Evolutionary conservation across 495 filamentous ascomycete species (phyloP).

Genomic region (Penicillium ochrochloron): DNA sequence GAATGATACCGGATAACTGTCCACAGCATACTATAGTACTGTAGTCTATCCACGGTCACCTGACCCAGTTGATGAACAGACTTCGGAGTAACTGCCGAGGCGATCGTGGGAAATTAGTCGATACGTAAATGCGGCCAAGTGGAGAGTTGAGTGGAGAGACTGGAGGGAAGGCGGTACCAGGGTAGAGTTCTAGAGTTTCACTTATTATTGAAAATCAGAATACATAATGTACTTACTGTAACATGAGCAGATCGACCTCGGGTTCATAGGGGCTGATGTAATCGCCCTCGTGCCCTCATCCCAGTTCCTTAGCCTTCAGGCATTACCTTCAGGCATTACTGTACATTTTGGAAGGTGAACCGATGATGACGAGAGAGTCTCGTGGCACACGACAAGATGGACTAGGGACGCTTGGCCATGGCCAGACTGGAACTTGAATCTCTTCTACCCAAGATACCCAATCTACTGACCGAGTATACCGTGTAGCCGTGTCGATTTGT

Average conservation of each 20-base stretch:
- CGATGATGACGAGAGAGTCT: constrained; percentile 11
- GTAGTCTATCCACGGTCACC: background rate
- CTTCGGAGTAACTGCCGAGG: background rate
- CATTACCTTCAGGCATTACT: background rate
- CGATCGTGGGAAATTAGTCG: background rate
- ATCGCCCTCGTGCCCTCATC: constrained; percentile 1
- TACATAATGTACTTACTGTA: no score
- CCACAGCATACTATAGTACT: no score
- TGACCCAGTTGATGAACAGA: background rate
- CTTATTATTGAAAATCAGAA: no score
- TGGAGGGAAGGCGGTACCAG: background rate
- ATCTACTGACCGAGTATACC: background rate
- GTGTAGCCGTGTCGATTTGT: background rate
- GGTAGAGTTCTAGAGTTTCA: no score
- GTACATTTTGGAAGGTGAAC: background rate
- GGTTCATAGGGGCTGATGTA: constrained; percentile 20
- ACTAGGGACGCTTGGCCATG: background rate
- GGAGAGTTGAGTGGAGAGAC: background rate
- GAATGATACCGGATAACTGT: no score
- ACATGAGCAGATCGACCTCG: background rate
- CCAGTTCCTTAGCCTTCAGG: no score
- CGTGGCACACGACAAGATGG: constrained; percentile 19
- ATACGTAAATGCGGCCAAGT: background rate
- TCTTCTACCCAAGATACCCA: background rate
- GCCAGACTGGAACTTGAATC: constrained; percentile 6